These are phyloP conservation scores for Ailanthus altissimus DNA, from an alignment of 345 rosid genomes.

Conservation along the genomic window DNA sequence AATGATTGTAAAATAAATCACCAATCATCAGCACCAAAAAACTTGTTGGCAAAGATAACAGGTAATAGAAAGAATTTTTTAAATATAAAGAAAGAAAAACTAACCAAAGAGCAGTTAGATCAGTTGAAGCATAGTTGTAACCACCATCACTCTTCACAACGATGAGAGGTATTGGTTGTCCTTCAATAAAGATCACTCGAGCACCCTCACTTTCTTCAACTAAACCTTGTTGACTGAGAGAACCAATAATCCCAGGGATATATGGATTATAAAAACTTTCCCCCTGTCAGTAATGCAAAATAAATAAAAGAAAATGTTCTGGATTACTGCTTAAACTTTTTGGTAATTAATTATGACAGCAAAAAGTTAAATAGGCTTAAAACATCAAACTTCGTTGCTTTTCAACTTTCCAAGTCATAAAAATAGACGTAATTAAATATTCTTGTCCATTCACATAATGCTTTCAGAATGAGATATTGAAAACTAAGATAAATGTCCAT, in stretches of 20 bases:
- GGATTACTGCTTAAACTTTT: not conserved
- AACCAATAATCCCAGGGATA: slow-evolving; percentile 64
- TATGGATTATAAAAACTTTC: slow-evolving; percentile 94
- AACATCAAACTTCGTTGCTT: not conserved
- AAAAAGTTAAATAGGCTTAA: not conserved
- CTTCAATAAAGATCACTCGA: slow-evolving; percentile 83
- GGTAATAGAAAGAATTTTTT: not conserved
- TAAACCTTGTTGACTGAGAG: slow-evolving; percentile 57
- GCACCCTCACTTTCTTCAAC: slow-evolving; percentile 89
- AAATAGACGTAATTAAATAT: not conserved
- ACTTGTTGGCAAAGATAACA: not conserved
- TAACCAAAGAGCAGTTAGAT: slow-evolving; percentile 90
- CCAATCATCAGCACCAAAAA: not conserved
- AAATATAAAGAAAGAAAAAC: slow-evolving; percentile 10
- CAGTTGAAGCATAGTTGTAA: slow-evolving; percentile 94
- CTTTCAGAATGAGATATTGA: not conserved
- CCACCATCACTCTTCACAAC: slow-evolving; percentile 98
- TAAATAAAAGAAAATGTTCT: not conserved
- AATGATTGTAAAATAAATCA: not conserved
- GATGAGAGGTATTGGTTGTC: slow-evolving; percentile 86
- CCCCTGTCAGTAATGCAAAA: slow-evolving; percentile 55
- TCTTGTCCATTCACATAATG: not conserved
- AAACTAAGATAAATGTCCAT: not conserved
- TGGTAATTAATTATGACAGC: slow-evolving; percentile 3
- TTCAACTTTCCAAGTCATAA: not conserved